Conservation (phyloP, 1,284 basidiomycete species). For the Tylopilus sp. region DNA sequence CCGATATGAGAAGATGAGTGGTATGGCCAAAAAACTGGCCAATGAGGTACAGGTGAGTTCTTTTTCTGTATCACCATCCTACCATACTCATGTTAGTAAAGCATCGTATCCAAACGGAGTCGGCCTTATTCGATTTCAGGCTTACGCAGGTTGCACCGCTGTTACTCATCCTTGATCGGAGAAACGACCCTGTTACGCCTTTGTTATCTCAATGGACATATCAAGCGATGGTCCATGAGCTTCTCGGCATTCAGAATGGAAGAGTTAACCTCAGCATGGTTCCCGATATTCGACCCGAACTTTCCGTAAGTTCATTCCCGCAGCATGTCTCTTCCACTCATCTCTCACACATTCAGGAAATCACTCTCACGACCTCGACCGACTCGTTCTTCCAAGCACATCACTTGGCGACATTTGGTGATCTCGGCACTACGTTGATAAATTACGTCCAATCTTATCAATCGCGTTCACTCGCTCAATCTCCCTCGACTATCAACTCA, state of each 20-base stretch:
- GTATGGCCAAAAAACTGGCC: slow-evolving; percentile 88
- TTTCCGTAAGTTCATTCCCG: slow-evolving; percentile 57
- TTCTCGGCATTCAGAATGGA: slow-evolving; percentile 92
- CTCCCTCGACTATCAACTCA: slow-evolving; percentile 86
- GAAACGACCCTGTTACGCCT: slow-evolving; percentile 98
- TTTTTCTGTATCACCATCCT: not conserved
- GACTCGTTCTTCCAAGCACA: slow-evolving; percentile 95
- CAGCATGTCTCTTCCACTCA: slow-evolving; percentile 1
- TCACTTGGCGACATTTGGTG: slow-evolving; percentile 93
- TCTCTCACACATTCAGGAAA: slow-evolving; percentile 59
- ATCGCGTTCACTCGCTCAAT: slow-evolving; percentile 74
- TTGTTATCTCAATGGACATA: slow-evolving; percentile 99
- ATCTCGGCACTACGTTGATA: slow-evolving; percentile 91
- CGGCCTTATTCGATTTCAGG: slow-evolving; percentile 74
- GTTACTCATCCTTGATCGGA: slow-evolving; percentile 79
- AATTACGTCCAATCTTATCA: slow-evolving; percentile 95
- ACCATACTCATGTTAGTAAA: slow-evolving; percentile 31
- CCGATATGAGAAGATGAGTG: slow-evolving; percentile 91
- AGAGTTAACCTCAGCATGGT: slow-evolving; percentile 83
- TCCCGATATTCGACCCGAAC: slow-evolving; percentile 84
- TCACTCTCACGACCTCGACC: slow-evolving; percentile 88
- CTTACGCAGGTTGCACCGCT: slow-evolving; percentile 72
- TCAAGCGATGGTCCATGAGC: slow-evolving; percentile 99
- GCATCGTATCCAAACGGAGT: slow-evolving; percentile 72
- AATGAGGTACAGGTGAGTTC: slow-evolving; percentile 73